Evolutionary conservation across 2,329 filamentous ascomycete genomes (phyloP).

Genomic region (Diaporthe helianthi): DNA sequence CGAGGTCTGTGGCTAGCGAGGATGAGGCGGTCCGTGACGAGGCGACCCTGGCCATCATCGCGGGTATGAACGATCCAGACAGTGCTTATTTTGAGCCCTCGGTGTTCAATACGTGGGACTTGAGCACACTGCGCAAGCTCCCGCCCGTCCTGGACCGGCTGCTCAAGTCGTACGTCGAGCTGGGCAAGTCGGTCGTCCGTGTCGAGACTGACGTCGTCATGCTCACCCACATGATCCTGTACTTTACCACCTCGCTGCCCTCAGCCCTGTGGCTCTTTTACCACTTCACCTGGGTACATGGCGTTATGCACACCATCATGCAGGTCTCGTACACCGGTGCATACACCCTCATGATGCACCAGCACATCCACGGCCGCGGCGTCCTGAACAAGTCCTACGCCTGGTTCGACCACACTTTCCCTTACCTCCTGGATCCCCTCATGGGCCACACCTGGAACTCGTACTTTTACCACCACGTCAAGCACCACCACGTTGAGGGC

Average conservation of each 20-base stretch:
- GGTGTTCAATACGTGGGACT: conserved; percentile 52
- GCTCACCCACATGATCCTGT: conserved; percentile 77
- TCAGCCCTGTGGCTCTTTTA: conserved; percentile 71
- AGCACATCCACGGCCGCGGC: conserved; percentile 81
- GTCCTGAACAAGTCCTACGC: conserved; percentile 63
- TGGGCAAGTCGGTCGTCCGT: conserved; percentile 65
- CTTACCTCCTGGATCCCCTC: conserved; percentile 76
- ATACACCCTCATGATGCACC: conserved; percentile 84
- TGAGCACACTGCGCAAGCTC: conserved; percentile 45
- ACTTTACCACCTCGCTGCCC: conserved; percentile 72
- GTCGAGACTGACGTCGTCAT: conserved; percentile 78
- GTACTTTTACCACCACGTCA: conserved; percentile 86
- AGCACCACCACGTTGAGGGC: conserved; percentile 82
- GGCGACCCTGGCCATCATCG: conserved; percentile 46
- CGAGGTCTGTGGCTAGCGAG: conserved; percentile 21
- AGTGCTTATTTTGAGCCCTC: conserved; percentile 53
- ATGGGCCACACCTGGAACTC: conserved; percentile 88
- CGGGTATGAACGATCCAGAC: conserved; percentile 50
- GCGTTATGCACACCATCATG: conserved; percentile 68
- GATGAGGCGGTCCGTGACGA: conserved; percentile 39
- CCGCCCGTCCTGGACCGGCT: conserved; percentile 53
- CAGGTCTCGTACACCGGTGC: conserved; percentile 73
- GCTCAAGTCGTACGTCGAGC: conserved; percentile 65
- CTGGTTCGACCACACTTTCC: conserved; percentile 70
- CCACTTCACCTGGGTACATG: conserved; percentile 73